Percentiles rank a stretch among this genome's conserved stretches.
These are phyloP conservation scores for Cystofilobasidium macerans DNA, from an alignment of 768 basidiomycete genomes.

Conservation along the genomic window DNA sequence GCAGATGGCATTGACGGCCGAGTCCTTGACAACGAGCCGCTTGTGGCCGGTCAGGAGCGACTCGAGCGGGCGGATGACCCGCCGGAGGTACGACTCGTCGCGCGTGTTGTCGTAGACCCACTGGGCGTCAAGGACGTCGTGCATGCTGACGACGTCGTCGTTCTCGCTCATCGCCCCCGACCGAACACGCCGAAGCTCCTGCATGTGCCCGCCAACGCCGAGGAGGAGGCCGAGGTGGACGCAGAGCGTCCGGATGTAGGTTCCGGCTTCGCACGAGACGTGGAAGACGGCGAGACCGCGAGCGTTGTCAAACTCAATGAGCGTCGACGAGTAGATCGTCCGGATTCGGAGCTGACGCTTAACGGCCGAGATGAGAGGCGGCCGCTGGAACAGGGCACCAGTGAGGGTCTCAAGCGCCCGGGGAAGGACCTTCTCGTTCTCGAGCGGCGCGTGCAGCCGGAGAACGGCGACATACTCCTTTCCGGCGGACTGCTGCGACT, in stretches of 20 bases:
- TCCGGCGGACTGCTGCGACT: conserved; percentile 98
- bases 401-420: conserved; percentile 92
- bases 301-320: conserved; percentile 94
- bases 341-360: conserved; percentile 95
- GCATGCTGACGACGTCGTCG: conserved; percentile 98
- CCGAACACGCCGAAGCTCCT: conserved; percentile 86
- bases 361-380: conserved; percentile 95
- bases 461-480: conserved; percentile 98
- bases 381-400: conserved; percentile 96
- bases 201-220: conserved; percentile 99
- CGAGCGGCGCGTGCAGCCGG: conserved; percentile 72
- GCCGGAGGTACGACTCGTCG: conserved; percentile 92
- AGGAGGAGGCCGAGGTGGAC: conserved; percentile 89
- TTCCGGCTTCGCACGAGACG: conserved; percentile 96
- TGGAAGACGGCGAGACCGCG: conserved; percentile 94
- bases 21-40: conserved; percentile 97
- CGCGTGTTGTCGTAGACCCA: conserved; percentile 96
- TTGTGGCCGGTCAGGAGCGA: conserved; percentile 91
- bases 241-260: conserved; percentile 74
- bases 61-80: conserved; percentile 88
- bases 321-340: conserved; percentile 89
- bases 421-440: conserved; percentile 72
- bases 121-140: conserved; percentile 97
- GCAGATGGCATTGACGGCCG: conserved; percentile 96
- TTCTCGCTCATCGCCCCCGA: conserved; percentile 95